phyloP scores from a whole-genome alignment of 805 yeast genomes.

The Hanseniaspora hatyaiensis region DNA sequence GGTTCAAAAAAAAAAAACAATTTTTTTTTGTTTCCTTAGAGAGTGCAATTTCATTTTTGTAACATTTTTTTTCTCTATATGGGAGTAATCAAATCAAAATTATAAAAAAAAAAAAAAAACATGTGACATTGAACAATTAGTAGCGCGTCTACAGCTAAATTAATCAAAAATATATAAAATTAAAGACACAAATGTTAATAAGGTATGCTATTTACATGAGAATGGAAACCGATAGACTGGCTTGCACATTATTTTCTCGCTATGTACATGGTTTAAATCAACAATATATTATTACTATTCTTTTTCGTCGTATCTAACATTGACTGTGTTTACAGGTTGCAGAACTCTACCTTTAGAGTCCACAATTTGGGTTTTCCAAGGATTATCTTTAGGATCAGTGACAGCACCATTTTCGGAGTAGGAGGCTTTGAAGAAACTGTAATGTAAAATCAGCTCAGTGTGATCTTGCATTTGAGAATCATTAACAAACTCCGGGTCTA shows the following conservation, averaged over 20 bases:
- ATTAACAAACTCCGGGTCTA: constrained; percentile 87
- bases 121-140: no score
- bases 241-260: no score
- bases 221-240: no score
- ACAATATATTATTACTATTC: not conserved
- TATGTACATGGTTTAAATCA: no score
- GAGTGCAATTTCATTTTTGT: not conserved
- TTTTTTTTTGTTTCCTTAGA: not conserved
- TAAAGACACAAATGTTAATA: not conserved
- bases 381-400: constrained; percentile 19
- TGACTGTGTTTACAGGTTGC: constrained; percentile 21
- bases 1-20: not conserved
- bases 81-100: no score
- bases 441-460: constrained; percentile 80
- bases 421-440: constrained; percentile 70
- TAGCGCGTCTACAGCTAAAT: no score
- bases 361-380: constrained; percentile 6
- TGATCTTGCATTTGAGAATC: constrained; percentile 88
- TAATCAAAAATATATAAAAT: not conserved
- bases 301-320: constrained; percentile 15
- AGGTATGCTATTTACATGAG: not conserved
- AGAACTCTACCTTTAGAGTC: constrained; percentile 16
- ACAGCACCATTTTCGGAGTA: constrained; percentile 34
- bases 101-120: no score
- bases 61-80: not conserved